Base-by-base conservation (phyloP, 2,329 filamentous ascomycete genomes). In the Stemphylium vesicarium region DNA sequence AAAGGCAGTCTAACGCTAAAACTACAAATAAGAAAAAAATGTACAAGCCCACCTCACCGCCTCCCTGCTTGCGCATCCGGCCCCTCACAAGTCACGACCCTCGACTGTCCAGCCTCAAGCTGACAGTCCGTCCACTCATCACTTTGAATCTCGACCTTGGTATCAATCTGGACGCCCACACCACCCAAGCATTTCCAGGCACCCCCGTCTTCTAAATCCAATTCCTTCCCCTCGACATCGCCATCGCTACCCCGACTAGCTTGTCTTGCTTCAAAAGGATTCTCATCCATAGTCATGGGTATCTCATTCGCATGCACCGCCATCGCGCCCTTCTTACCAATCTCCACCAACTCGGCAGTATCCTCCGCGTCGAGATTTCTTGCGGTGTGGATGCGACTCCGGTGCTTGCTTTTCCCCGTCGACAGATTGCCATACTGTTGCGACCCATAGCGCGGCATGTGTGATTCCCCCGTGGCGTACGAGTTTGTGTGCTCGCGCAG, bases 111-210 rank as follows among this genome's bases (percentile, higher is more conserved):
- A 4, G 31, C 48, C 32, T 56, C 53, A 10, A 53, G 4, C 13
- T 46, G 22, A 18, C 32, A 48, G 4, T 50, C 54, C 32, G 60
- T 59, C 62, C 63, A 70, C 16, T 36, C 56, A 8, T 49, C 62
- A 36, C 64, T 62, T n/a, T 64, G 53, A 15, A 72, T 68, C 55
- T 69, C 64, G n/a, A 72, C 65, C 36, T 60, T 66, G 1, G 63
- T 69, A 40, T 71, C 59, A 11, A 72, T 58, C 20, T 70, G 63
- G 22, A 70, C 66, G 35, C 58, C 63, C 50, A 68, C 50, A 7
- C 60, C 42, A 2, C 49, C 46, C 29, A 53, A 32, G 1, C 58
- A 49, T 43, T 62, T 65, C 48, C 63, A 62, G 16, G 24, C 40
- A 9, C 15, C 26, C 20, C 12, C 22, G 2, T 5, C 31, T 35